Percentiles rank a stretch among this genome's conserved stretches.
Evolutionary conservation across 2,329 filamentous ascomycete genomes (phyloP).

Genomic region (Paradendryphiella salina): DNA sequence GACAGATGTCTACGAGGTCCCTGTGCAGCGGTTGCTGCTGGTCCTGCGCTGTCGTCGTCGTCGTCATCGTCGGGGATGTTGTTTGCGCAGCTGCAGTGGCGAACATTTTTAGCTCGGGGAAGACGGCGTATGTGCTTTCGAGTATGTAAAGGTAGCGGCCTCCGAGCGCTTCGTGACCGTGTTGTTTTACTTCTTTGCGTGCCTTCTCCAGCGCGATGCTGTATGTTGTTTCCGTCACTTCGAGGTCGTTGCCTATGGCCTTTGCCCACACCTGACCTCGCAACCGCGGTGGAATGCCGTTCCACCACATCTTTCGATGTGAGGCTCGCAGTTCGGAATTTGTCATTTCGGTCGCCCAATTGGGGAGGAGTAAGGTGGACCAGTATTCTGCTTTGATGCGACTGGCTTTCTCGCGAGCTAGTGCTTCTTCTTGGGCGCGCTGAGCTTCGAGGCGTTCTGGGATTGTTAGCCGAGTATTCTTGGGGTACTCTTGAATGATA

Average conservation of each 20-base stretch:
- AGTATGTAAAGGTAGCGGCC: constrained; percentile 35
- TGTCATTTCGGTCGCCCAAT: constrained; percentile 72
- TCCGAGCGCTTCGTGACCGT: constrained; percentile 52
- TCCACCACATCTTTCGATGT: constrained; percentile 76
- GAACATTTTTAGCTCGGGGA: constrained; percentile 74
- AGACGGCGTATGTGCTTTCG: constrained; percentile 67
- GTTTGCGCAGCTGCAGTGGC: constrained; percentile 47
- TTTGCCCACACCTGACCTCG: constrained; percentile 70
- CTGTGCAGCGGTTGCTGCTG: constrained; percentile 69
- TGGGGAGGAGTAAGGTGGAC: constrained; percentile 75
- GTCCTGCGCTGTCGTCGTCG: constrained; percentile 22
- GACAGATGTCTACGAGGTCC: constrained; percentile 70
- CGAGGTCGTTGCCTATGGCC: constrained; percentile 74
- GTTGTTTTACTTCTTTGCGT: constrained; percentile 58
- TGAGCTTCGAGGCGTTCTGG: constrained; percentile 40
- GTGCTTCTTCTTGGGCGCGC: constrained; percentile 54
- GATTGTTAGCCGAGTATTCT: constrained; percentile 16
- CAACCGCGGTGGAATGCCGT: constrained; percentile 71
- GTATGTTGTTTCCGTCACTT: constrained; percentile 68
- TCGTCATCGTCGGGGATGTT: constrained; percentile 11
- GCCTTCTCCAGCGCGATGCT: constrained; percentile 71
- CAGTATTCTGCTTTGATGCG: constrained; percentile 62
- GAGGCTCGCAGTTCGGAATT: constrained; percentile 32
- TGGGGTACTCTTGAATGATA: not conserved
- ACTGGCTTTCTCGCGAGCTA: constrained; percentile 57